Evolutionary conservation across 257 asterid genomes (phyloP), one percentile per base, ranked within the genome.

Genomic region (Salvia miltiorrhiza): DNA sequence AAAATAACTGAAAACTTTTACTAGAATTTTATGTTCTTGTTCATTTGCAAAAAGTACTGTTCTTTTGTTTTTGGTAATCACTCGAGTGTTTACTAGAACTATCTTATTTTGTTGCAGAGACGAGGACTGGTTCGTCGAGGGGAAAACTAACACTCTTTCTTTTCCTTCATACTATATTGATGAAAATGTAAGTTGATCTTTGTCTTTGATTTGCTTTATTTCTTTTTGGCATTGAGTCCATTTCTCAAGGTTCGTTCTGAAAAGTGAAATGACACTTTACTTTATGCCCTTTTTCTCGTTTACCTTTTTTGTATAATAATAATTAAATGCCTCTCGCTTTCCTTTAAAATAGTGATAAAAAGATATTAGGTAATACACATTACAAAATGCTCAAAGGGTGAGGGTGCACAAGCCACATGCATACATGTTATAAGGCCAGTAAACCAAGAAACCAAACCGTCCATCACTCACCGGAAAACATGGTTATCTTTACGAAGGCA

Each of bases 161-260:
- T 94, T 94, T 78, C 99, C 99, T 16, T 87, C 97, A 56, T 91
- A 94, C 83, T 94, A 90, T 81, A 94, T 94, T 69, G 99, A 94
- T 67, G 99, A 94, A 86, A 89, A 85, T 89, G 99, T 94, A 85
- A 87, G 97, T 80, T 55, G 69, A 30, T 65, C 55, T 62, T 53
- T 54, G 50, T 49, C 66, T 70, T 40, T 41, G 70, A 50, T 79
- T 61, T 55, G 21, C 20, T 57, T 48, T 58, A 28, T 58, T 67
- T 45, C 56, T 48, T 48, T 35, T n/a, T 40, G 39, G 19, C 58
- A 64, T 79, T 23, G 28, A 28, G 65, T 74, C 73, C 66, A 76
- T 26, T 74, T 47, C 73, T 41, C 73, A 39, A 48, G 54, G 65
- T 56, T 44, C 26, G 9, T 60, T 63, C 37, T 44, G 52, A 74